A percentile compares a stretch with the other conserved stretches of the same genome.
Evolutionary conservation across 441 rosid species (phyloP).

Genomic region (Metrosideros polymorpha): DNA sequence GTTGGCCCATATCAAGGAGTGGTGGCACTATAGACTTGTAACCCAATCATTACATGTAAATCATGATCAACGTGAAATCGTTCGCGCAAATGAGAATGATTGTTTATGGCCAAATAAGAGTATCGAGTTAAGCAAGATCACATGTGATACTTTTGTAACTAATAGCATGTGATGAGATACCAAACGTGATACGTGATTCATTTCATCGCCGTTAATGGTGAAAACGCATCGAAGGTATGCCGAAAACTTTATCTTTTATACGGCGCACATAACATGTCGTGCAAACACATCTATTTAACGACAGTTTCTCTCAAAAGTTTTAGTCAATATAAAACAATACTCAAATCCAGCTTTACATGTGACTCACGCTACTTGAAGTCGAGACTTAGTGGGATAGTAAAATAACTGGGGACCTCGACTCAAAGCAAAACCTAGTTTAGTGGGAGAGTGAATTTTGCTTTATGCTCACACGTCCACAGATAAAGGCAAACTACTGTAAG

Average conservation of each 20-base stretch:
- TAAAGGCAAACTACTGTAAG: background rate
- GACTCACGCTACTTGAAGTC: background rate
- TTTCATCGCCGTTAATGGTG: background rate
- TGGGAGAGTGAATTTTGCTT: constrained; percentile 3
- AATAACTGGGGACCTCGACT: background rate
- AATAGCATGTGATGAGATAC: background rate
- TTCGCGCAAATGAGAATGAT: background rate
- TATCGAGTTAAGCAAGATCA: background rate
- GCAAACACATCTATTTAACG: background rate
- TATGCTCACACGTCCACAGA: background rate
- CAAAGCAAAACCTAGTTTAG: background rate
- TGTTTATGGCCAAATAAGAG: background rate
- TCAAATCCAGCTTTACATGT: background rate
- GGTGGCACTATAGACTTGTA: background rate
- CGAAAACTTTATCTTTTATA: background rate
- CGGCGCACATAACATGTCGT: background rate
- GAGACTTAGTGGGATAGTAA: background rate
- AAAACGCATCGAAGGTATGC: background rate
- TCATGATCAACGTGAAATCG: background rate
- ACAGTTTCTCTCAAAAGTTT: background rate
- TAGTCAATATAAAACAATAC: background rate
- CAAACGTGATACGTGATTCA: background rate
- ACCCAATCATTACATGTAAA: background rate
- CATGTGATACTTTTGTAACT: background rate
- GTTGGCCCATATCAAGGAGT: background rate